Percentiles rank a stretch among this genome's conserved stretches.
Evolutionary conservation across 768 basidiomycete species (phyloP).

Genomic region (Boletus rubropictus): DNA sequence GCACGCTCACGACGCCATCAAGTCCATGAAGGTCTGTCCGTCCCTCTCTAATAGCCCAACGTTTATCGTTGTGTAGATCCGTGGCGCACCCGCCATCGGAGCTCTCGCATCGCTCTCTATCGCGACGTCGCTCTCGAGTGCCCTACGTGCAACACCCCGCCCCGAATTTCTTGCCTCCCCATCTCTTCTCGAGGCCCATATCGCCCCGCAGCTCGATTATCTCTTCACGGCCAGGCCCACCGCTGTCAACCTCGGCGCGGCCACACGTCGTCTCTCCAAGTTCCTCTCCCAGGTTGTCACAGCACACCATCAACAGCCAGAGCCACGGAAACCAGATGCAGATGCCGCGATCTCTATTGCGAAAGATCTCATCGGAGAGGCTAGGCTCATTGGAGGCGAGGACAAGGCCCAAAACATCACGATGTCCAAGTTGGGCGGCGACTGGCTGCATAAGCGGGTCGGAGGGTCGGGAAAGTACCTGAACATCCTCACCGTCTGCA

Average conservation of each 20-base stretch:
- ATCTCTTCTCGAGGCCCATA: constrained; percentile 45
- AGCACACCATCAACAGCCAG: constrained; percentile 15
- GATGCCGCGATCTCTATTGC: constrained; percentile 43
- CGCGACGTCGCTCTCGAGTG: constrained; percentile 55
- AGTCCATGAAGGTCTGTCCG: constrained; percentile 77
- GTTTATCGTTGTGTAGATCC: constrained; percentile 43
- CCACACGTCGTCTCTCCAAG: constrained; percentile 63
- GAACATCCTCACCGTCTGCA: constrained; percentile 91
- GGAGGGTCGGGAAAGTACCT: constrained; percentile 41
- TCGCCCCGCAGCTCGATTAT: constrained; percentile 58
- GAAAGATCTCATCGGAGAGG: constrained; percentile 62
- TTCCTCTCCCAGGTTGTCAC: constrained; percentile 32
- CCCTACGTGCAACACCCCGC: constrained; percentile 38
- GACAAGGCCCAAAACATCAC: constrained; percentile 81
- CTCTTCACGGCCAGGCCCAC: constrained; percentile 90
- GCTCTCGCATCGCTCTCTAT: constrained; percentile 83
- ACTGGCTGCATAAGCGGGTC: constrained; percentile 62
- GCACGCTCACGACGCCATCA: constrained; percentile 90
- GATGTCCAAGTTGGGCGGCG: constrained; percentile 82
- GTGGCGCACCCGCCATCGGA: constrained; percentile 93
- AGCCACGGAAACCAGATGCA: constrained; percentile 18
- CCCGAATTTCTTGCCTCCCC: constrained; percentile 56
- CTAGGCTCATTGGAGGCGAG: constrained; percentile 70
- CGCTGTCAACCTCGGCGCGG: constrained; percentile 90
- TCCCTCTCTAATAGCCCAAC: background rate